Percentiles rank a stretch among this genome's conserved stretches.
Evolutionary conservation across 352 stramenopile species (phyloP).

Genomic region (Globisporangium apiculatum): DNA sequence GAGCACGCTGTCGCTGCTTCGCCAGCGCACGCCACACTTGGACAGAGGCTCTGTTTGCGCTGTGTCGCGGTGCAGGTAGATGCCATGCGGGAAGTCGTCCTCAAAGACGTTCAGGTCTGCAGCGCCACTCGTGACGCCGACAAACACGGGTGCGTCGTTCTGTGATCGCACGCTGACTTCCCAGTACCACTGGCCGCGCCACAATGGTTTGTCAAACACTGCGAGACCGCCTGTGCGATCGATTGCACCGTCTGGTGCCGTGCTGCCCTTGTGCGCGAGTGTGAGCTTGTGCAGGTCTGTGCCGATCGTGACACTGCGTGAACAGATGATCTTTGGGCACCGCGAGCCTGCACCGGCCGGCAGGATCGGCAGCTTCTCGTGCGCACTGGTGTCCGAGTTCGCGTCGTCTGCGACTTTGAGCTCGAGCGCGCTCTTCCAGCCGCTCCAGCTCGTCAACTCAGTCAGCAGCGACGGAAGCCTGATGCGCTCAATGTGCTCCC

Average conservation of each 20-base stretch:
- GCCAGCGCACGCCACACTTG: conserved; percentile 22
- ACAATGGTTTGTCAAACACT: conserved; percentile 59
- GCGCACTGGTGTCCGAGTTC: conserved; percentile 17
- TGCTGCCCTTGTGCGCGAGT: conserved; percentile 27
- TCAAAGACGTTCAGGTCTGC: conserved; percentile 50
- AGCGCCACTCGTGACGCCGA: conserved; percentile 46
- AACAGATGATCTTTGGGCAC: conserved; percentile 68
- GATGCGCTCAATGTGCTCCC: conserved; percentile 47
- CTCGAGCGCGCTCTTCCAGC: conserved; percentile 62
- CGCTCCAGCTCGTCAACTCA: conserved; percentile 65
- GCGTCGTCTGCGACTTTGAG: conserved; percentile 42
- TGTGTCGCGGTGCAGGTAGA: conserved; percentile 37
- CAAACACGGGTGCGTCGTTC: conserved; percentile 54
- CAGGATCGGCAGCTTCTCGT: conserved; percentile 47
- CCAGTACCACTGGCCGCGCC: conserved; percentile 75
- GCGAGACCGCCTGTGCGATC: conserved; percentile 33
- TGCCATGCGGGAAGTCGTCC: conserved; percentile 9
- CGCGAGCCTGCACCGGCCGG: conserved; percentile 40
- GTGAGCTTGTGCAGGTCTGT: conserved; percentile 64
- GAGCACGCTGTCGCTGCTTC: conserved; percentile 23
- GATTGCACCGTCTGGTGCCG: neutral
- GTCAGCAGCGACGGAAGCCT: conserved; percentile 58
- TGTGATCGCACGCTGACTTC: conserved; percentile 52
- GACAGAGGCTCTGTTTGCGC: conserved; percentile 11
- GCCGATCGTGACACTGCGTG: conserved; percentile 47